phyloP scores from a whole-genome alignment of 2,329 filamentous ascomycete genomes.

The Metarhizium guizhouense region DNA sequence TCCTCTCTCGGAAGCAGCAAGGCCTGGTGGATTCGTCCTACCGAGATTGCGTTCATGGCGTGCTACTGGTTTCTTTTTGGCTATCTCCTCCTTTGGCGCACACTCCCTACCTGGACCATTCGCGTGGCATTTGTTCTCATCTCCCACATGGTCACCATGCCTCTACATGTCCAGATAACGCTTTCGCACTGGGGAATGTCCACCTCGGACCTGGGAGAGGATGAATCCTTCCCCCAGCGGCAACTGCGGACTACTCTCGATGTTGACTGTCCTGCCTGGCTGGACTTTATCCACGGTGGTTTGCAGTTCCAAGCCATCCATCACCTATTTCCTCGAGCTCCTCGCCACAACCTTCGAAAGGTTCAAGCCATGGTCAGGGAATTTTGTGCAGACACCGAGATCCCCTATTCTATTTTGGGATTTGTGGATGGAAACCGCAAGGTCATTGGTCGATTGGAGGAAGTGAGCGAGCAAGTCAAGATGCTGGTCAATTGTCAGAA shows the following conservation, averaged over 20 bases:
- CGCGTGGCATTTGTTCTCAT: slow-evolving; percentile 55
- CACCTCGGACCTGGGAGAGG: slow-evolving; percentile 52
- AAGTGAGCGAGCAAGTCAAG: slow-evolving; percentile 52
- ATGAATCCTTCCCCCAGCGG: slow-evolving; percentile 60
- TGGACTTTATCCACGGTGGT: slow-evolving; percentile 65
- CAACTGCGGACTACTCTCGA: slow-evolving; percentile 68
- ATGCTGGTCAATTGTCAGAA: slow-evolving; percentile 50
- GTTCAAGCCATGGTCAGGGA: slow-evolving; percentile 51
- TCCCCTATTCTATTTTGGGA: slow-evolving; percentile 52
- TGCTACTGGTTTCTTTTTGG: slow-evolving; percentile 63
- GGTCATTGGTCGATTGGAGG: slow-evolving; percentile 37
- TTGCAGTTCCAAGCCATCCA: slow-evolving; percentile 67
- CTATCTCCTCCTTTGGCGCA: slow-evolving; percentile 53
- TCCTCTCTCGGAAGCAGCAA: slow-evolving; percentile 45
- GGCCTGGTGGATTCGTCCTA: slow-evolving; percentile 59
- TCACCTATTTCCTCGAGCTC: slow-evolving; percentile 60
- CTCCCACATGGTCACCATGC: slow-evolving; percentile 57
- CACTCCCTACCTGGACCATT: slow-evolving; percentile 46
- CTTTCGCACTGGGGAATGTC: slow-evolving; percentile 67
- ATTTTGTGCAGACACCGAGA: slow-evolving; percentile 55
- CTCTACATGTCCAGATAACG: slow-evolving; percentile 63
- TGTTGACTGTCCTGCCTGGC: slow-evolving; percentile 61
- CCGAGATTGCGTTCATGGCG: slow-evolving; percentile 53
- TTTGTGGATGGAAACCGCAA: slow-evolving; percentile 56
- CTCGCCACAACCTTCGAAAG: slow-evolving; percentile 56